Evolutionary conservation across 805 yeast genomes (phyloP).

Genomic region (Kockiozyma suomiensis): DNA sequence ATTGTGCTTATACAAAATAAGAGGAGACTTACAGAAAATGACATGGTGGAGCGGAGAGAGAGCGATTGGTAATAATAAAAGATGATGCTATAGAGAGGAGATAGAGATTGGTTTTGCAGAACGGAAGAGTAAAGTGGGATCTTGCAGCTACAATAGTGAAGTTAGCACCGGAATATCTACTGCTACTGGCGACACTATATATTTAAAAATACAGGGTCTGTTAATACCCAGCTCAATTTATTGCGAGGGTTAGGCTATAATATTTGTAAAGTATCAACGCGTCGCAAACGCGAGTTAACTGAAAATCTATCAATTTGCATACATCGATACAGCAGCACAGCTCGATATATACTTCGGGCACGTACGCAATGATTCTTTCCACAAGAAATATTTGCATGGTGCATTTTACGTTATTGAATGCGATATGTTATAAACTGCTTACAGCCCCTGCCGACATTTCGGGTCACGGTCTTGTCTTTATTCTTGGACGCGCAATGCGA

Average conservation of each 20-base stretch:
- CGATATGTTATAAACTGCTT: constrained; percentile 28
- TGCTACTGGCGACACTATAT: too few species aligned
- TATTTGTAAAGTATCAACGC: not conserved
- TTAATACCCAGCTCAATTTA: too few species aligned
- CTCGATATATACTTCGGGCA: too few species aligned
- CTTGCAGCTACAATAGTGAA: too few species aligned
- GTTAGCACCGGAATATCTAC: too few species aligned
- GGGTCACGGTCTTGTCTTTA: constrained; percentile 29
- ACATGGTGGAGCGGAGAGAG: constrained; percentile 1
- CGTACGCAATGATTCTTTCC: constrained; percentile 31
- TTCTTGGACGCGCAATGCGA: constrained; percentile 33
- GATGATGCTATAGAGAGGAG: too few species aligned
- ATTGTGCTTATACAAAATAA: not conserved
- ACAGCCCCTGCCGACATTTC: constrained; percentile 28
- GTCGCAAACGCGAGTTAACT: not conserved
- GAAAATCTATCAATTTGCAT: not conserved
- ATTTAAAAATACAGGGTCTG: too few species aligned
- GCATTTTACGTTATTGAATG: constrained; percentile 32
- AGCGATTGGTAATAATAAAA: too few species aligned
- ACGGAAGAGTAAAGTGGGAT: too few species aligned
- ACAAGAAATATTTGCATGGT: constrained; percentile 27
- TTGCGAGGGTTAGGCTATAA: too few species aligned
- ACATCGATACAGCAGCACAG: too few species aligned
- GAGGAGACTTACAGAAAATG: constrained; percentile 21
- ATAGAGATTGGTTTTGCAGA: too few species aligned